Evolutionary conservation across 1,284 basidiomycete species (phyloP).

Genomic region (Cystobasidium sp.): DNA sequence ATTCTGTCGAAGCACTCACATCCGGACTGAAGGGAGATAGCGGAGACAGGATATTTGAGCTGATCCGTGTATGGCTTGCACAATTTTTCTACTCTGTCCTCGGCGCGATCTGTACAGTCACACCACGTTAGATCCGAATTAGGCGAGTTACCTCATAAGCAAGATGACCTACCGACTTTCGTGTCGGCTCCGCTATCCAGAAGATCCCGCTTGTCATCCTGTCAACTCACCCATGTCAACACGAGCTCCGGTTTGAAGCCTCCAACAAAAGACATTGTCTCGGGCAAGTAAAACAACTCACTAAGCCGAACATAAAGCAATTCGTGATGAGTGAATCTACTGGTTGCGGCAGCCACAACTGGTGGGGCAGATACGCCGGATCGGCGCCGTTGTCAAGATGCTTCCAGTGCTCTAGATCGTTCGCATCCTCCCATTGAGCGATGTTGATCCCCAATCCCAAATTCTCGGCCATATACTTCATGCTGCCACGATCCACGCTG

Average conservation of each 20-base stretch:
- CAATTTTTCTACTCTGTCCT: constrained; percentile 51
- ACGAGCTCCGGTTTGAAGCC: no score
- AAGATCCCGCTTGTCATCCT: not conserved
- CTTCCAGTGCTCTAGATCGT: not conserved
- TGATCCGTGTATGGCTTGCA: constrained; percentile 51
- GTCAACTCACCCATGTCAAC: not conserved
- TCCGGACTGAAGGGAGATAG: constrained; percentile 52
- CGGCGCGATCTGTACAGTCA: constrained; percentile 46
- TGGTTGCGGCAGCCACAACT: not conserved
- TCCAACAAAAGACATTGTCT: not conserved
- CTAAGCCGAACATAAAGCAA: constrained; percentile 2
- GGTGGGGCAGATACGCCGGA: not conserved
- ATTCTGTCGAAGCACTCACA: not conserved
- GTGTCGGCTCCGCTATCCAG: not conserved
- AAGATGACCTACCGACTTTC: not conserved
- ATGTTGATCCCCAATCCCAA: not conserved
- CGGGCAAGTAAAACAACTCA: not conserved
- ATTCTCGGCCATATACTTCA: constrained; percentile 4
- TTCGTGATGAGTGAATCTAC: constrained; percentile 3
- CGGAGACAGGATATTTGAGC: constrained; percentile 48
- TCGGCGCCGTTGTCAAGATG: not conserved
- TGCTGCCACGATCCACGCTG: not conserved
- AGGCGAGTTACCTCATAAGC: not conserved
- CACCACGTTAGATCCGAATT: not conserved
- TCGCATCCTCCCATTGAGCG: constrained; percentile 6